Evolutionary conservation across 129 eudicot species (phyloP), one percentile per base, ranked within the genome.

Genomic region (Flaveria ramosissima): DNA sequence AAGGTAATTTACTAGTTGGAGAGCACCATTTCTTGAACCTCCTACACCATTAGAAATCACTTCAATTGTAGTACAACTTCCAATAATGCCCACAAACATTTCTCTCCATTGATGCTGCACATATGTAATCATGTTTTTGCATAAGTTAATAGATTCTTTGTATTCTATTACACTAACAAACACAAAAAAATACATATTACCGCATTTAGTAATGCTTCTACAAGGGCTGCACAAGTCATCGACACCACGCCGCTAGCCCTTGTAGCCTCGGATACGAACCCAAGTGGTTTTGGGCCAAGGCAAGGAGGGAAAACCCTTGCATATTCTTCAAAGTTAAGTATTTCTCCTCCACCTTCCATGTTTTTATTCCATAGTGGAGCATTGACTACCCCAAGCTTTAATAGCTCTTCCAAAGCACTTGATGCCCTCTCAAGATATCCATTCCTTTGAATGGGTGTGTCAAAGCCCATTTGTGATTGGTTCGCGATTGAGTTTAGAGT

Each of bases 381-480:
- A 83, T 86, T 84, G 48, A 70, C 66, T 66, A 83, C 83, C 17
- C 86, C 88, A 68, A 91, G 79, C 76, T 87, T 89, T 48, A 91
- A 7, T 53, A 88, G 85, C 80, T 91, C 94, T 26, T 88, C 87
- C 92, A 88, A 83, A 53, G 94, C 97, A 42, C 61, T 85, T 73
- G 78, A 43, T 19, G 94, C 94, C 32, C 82, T 86, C 41, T 85
- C 83, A 30, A 81, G 70, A 73, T 84, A 81, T 30, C 74, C 19
- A 0, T 89, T 77, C 51, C 85, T 84, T 59, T 86, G 86, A 26
- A 50, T 26, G 63, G 41, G 20, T 12, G 8, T 23, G 52, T 20
- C 53, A 57, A 23, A 10, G 57, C 74, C 56, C 23, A 19, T 27
- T 16, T 11, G 4, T 12, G 67, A 26, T 3, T 11, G 64, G 4